Evolutionary conservation across 805 yeast genomes (phyloP), one percentile per base, ranked within the genome.

Genomic region (Yamadazyma phyllophila): DNA sequence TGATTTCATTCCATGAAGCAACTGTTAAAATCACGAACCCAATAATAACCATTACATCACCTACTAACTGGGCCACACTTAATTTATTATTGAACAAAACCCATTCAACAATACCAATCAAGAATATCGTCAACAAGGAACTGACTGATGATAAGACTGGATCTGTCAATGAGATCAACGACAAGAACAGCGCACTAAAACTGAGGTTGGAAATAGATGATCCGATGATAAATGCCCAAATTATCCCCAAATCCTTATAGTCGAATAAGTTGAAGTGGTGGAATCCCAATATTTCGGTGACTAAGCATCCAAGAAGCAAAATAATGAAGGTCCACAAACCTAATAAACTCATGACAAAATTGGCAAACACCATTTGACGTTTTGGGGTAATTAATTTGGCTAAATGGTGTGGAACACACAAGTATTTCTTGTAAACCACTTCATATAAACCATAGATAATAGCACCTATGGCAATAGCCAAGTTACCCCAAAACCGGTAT

Each of bases 21-120:
- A 73, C 67, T 5, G 86, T 80, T 55, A 89, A 73, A 32, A 88
- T 60, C 0, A 63, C 74, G 60, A 88, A 89, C 0, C 96, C 96
- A 16, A 73, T 57, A 32, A 86, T 74, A 30, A 88, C 87, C 38
- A 88, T 61, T 3, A 78, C 37, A 46, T 91, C 89, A 7, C 96
- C 96, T 2, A 78, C 2, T 26, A 86, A 50, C 46, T 88, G 94
- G 26, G 73, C 77, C 1, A 59, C 33, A 12, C 80, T 73, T 43
- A 88, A 68, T 2, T 62, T 69, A 17, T 79, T 76, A 4, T 83
- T 86, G 65, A 85, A 85, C 8, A 85, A 54, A 0, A 76, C 44
- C 83, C 85, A 86, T 59, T 88, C 96, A 15, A 81, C 81, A 1
- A 86, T 41, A 0, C 96, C 96, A 36, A 89, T 94, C 43, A 88